Evolutionary conservation across 2,329 filamentous ascomycete genomes (phyloP), one percentile per base, ranked within the genome.

Genomic region (Talaromyces sp.): DNA sequence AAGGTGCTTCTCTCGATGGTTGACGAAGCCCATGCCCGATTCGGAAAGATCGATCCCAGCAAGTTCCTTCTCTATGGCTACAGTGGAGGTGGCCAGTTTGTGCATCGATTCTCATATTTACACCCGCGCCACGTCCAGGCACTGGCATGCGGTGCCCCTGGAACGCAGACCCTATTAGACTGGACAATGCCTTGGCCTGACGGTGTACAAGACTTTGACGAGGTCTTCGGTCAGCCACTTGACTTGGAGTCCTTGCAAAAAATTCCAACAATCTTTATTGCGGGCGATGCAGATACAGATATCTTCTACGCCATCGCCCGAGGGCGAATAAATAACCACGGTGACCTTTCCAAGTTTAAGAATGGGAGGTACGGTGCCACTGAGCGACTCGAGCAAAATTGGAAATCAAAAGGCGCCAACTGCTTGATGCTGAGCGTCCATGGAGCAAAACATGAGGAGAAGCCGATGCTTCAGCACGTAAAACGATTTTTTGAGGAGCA

Each of bases 41-140:
- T 47, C 30, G 16, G n/a, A 5, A 40, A 28, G 16, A 47, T 60
- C 27, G 58, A 60, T 47, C 50, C 33, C 7, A 36, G 31, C 5
- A 30, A 27, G 8, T 60, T 60, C 28, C 44, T 52, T 55, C 34
- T 60, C 23, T 55, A 42, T 28, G 58, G 58, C 16, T 60, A 47
- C 52, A 60, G 58, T 34, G 58, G 58, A 28, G 57, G 57, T 23
- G 57, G 36, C 8, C 52, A 56, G 28, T 56, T 59, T 50, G 58
- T 55, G n/a, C 58, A 60, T 60, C 58, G 58, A 30, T 60, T 60
- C 36, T 52, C 58, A 14, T 60, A 60, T 10, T 27, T 60, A 42
- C 47, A 56, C 36, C 52, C 58, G 4, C 36, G 31, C n/a, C 51
- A 30, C 8, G 36, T 60, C 2, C 27, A 18, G 33, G 58, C 23